Evolutionary conservation across 192 early-diverging fungal genomes (phyloP), one percentile per base, ranked within the genome.

Genomic region (Helicostylum pulchrum): DNA sequence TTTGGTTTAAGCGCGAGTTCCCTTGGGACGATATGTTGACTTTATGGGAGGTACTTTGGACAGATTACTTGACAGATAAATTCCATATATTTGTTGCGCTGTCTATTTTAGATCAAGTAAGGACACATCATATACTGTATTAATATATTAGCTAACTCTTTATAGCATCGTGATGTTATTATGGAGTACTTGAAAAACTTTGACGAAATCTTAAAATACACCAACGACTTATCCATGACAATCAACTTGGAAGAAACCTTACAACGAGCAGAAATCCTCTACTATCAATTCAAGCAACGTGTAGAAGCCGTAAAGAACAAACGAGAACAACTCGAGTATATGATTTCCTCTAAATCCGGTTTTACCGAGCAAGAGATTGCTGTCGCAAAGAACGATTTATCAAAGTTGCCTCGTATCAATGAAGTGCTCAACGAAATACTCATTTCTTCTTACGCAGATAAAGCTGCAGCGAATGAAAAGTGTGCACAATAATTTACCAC

Each of bases 1-100:
- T 99, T 31, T 91, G 91, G 79, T 99, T 96, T 73, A 99, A 99
- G 75, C 87, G 97, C 49, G 97, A 99, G 75, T 97, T 98, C 64
- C 75, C 83, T 62, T 97, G 93, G 82, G 80, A 86, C 4, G 90
- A 97, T 43, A 80, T 91, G 17, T 72, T 92, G 73, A 64, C 76
- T 34, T 70, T 99, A 19, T 98, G 97, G 97, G 96, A 98, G 70
- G 89, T 92, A 7, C 68, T 92, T 19, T 91, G 87, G 81, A 83
- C 87, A 3, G 84, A 92, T 61, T 80, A 87, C 55, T 70, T 90
- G 23, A 88, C 91, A 4, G 79, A 79, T 12, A 78, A 94, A 61
- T 95, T 96, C 65, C 89, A 94, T 64, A 67, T 98, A 36, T 99
- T 99, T 84, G 90, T 99, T 7, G 94, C 95, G 3, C 72, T 98